A percentile compares a stretch with the other conserved stretches of the same genome.
These are phyloP conservation scores for Petunia hybrid DNA, from an alignment of 305 asterid species.

Conservation along the genomic window DNA sequence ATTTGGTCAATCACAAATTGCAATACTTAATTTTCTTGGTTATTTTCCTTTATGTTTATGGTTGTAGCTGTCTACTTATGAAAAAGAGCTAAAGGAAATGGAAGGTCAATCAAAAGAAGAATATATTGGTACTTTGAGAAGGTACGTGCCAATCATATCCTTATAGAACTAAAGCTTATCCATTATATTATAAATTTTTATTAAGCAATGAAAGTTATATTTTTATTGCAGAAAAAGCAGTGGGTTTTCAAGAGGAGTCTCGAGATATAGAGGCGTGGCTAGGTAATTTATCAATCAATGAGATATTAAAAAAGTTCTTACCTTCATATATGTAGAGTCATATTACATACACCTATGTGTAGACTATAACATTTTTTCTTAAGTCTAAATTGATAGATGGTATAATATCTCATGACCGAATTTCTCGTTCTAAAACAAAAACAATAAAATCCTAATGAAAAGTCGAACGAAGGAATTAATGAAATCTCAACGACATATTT, in stretches of 20 bases:
- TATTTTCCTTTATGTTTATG: neutral
- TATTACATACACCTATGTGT: neutral
- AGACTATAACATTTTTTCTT: neutral
- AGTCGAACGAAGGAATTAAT: no score
- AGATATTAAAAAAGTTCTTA: neutral
- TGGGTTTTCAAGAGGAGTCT: slow-evolving; percentile 95
- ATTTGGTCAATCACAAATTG: neutral
- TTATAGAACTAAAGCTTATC: neutral
- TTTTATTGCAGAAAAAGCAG: slow-evolving; percentile 74
- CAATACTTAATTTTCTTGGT: neutral
- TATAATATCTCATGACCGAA: no score
- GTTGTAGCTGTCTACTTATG: slow-evolving; percentile 59
- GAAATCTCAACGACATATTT: no score
- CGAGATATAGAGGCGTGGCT: slow-evolving; percentile 93
- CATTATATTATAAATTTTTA: no score
- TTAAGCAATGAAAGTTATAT: neutral
- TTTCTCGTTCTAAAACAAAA: no score
- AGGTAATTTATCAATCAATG: slow-evolving; percentile 50
- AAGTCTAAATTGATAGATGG: neutral
- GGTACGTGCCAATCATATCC: slow-evolving; percentile 43
- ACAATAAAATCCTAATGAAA: no score
- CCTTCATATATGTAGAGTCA: neutral
- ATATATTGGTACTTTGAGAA: slow-evolving; percentile 81
- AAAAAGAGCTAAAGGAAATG: slow-evolving; percentile 77
- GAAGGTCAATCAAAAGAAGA: slow-evolving; percentile 83